These are phyloP conservation scores for Acidomyces sp. DNA, from an alignment of 495 filamentous ascomycete species.

Conservation along the genomic window DNA sequence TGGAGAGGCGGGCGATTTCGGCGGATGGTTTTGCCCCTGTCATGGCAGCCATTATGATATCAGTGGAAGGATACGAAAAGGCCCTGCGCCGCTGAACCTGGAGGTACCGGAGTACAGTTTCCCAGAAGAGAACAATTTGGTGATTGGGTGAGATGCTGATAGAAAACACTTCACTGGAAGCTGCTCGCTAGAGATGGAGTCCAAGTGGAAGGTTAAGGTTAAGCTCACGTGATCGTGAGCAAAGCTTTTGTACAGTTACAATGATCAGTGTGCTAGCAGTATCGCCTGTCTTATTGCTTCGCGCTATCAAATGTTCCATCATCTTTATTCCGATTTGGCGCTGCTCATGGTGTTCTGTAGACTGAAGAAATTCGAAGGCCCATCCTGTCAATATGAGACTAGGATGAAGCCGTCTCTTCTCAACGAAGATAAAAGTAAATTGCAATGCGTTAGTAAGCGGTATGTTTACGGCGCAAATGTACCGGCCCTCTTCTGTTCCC, in stretches of 20 bases:
- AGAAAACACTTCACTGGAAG: not conserved
- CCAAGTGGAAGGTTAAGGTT: not conserved
- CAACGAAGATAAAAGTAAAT: too few relatives aligned
- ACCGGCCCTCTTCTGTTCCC: too few relatives aligned
- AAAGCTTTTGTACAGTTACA: conserved; percentile 8
- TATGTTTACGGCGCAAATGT: too few relatives aligned
- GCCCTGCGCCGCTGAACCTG: conserved; percentile 91
- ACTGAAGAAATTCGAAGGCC: too few relatives aligned
- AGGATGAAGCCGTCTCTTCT: too few relatives aligned
- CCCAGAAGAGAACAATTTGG: conserved; percentile 28
- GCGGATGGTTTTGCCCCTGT: conserved; percentile 99
- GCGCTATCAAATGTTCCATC: too few relatives aligned
- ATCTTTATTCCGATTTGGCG: too few relatives aligned
- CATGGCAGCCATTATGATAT: conserved; percentile 99
- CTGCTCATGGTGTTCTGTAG: too few relatives aligned
- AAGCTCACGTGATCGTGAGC: not conserved
- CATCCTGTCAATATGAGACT: too few relatives aligned
- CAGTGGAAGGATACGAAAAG: conserved; percentile 89
- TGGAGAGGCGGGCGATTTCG: conserved; percentile 93
- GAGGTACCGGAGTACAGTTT: conserved; percentile 79
- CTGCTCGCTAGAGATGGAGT: not conserved
- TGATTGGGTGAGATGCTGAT: conserved; percentile 35
- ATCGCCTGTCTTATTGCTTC: too few relatives aligned
- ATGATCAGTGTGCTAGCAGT: conserved; percentile 4
- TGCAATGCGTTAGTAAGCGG: too few relatives aligned